Conservation (phyloP, 2,329 filamentous ascomycete genomes). For the Herpotrichia juniperi region DNA sequence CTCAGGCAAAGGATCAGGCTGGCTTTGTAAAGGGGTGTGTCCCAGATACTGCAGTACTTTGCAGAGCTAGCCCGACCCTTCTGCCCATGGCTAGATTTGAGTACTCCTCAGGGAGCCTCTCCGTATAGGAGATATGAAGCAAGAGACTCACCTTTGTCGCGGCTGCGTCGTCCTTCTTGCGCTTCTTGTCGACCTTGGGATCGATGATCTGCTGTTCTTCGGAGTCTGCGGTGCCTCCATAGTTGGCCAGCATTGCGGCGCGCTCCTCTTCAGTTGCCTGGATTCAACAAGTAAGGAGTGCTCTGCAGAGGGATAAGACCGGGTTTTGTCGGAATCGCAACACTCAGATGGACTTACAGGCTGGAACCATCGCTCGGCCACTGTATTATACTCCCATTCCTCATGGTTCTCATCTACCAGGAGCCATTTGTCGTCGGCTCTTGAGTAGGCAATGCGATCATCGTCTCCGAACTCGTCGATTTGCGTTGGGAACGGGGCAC, state of each 20-base stretch:
- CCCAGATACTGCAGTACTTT: neutral
- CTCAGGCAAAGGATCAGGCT: slow-evolving; percentile 21
- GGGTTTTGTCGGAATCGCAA: neutral
- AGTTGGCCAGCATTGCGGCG: slow-evolving; percentile 7
- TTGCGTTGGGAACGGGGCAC: slow-evolving; percentile 7
- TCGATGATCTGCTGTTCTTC: slow-evolving; percentile 10
- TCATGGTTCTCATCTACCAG: slow-evolving; percentile 83
- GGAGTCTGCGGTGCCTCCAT: slow-evolving; percentile 4
- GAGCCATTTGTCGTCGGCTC: slow-evolving; percentile 78
- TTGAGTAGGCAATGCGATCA: slow-evolving; percentile 74
- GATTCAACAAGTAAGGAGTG: slow-evolving; percentile 4
- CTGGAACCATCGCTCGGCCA: slow-evolving; percentile 76
- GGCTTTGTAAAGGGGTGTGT: neutral
- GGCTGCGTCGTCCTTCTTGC: slow-evolving; percentile 22
- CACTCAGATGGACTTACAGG: slow-evolving; percentile 51
- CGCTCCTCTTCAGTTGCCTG: slow-evolving; percentile 20
- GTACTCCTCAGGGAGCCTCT: neutral
- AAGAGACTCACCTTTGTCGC: slow-evolving; percentile 26
- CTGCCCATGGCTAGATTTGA: neutral
- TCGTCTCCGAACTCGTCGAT: slow-evolving; percentile 23
- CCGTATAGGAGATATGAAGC: too few species aligned
- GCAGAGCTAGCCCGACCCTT: neutral
- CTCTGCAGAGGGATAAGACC: neutral
- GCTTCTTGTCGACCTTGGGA: slow-evolving; percentile 24
- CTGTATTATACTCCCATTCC: slow-evolving; percentile 82